Conservation (phyloP, 768 basidiomycete species). For the Leccinellum rugosiceps region DNA sequence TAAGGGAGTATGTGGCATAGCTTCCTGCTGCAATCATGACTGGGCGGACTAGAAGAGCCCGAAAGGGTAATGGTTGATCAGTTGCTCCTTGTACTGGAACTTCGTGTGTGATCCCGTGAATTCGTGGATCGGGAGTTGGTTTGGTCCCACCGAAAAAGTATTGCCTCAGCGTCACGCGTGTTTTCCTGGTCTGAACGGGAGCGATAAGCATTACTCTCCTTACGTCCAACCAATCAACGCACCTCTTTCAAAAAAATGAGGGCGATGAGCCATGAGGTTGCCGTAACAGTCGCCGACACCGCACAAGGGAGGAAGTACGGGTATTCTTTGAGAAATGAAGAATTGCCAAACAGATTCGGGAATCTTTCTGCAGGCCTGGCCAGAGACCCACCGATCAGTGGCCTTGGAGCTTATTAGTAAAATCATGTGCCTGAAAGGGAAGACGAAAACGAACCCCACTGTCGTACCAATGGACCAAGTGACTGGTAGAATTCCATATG, state of each 20-base stretch:
- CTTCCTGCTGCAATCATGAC: conserved; percentile 58
- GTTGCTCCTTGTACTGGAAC: neutral
- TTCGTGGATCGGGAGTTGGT: neutral
- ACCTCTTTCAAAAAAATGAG: conserved; percentile 57
- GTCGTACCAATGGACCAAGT: conserved; percentile 43
- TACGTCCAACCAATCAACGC: neutral
- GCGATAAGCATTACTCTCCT: neutral
- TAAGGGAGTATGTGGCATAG: conserved; percentile 57
- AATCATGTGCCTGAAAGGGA: neutral
- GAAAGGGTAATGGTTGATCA: conserved; percentile 40
- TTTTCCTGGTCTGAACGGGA: conserved; percentile 13
- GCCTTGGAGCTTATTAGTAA: conserved; percentile 37
- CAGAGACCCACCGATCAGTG: conserved; percentile 64
- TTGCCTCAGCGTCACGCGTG: conserved; percentile 11
- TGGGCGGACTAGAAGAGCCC: conserved; percentile 44
- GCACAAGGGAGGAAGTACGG: conserved; percentile 76
- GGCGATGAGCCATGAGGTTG: conserved; percentile 47
- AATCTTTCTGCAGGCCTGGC: conserved; percentile 66
- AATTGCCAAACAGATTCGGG: conserved; percentile 54
- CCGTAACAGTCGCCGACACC: conserved; percentile 54
- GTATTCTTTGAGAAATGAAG: conserved; percentile 55
- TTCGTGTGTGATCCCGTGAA: neutral
- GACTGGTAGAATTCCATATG: conserved; percentile 59
- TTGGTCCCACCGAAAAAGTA: conserved; percentile 16
- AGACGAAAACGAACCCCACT: conserved; percentile 35